phyloP scores from a whole-genome alignment of 2,329 filamentous ascomycete genomes.

The Pseudopyrenochaeta lycopersici region DNA sequence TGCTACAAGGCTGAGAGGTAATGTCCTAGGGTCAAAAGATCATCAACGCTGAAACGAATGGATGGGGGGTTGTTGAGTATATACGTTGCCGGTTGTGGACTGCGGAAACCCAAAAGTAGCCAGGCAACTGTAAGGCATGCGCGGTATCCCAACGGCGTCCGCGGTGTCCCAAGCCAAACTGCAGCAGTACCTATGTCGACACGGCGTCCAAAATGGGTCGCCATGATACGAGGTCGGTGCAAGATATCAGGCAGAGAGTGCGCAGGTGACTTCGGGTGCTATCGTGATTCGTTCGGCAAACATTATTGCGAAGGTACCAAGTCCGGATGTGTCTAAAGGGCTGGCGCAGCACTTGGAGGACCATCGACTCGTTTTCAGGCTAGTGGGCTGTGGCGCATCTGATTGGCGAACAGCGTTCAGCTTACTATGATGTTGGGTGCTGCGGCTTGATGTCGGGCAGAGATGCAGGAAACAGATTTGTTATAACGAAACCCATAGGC shows the following conservation, averaged over 20 bases:
- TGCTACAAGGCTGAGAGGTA: neutral
- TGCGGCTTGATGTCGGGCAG: slow-evolving; percentile 16
- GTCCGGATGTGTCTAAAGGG: slow-evolving; percentile 4
- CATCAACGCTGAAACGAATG: neutral
- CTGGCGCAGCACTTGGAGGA: slow-evolving; percentile 23
- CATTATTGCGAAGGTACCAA: neutral
- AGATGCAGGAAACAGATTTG: slow-evolving; percentile 8
- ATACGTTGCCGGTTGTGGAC: neutral
- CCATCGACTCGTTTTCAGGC: slow-evolving; percentile 11
- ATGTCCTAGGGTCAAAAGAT: neutral
- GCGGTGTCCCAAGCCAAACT: slow-evolving; percentile 12
- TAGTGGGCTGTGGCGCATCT: slow-evolving; percentile 22
- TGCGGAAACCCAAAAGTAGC: neutral
- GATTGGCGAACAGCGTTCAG: slow-evolving; percentile 31
- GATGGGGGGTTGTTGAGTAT: neutral
- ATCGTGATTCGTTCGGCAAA: neutral
- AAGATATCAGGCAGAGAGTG: slow-evolving; percentile 1
- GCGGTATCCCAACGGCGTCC: slow-evolving; percentile 11
- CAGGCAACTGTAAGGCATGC: slow-evolving; percentile 5
- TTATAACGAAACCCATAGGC: neutral
- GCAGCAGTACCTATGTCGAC: neutral
- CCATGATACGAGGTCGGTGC: slow-evolving; percentile 12
- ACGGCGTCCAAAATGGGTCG: slow-evolving; percentile 4
- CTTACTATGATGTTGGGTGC: slow-evolving; percentile 29
- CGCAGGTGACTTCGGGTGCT: neutral